phyloP scores from a whole-genome alignment of 139 green algal genomes.

The Picochlorum costavermella region DNA sequence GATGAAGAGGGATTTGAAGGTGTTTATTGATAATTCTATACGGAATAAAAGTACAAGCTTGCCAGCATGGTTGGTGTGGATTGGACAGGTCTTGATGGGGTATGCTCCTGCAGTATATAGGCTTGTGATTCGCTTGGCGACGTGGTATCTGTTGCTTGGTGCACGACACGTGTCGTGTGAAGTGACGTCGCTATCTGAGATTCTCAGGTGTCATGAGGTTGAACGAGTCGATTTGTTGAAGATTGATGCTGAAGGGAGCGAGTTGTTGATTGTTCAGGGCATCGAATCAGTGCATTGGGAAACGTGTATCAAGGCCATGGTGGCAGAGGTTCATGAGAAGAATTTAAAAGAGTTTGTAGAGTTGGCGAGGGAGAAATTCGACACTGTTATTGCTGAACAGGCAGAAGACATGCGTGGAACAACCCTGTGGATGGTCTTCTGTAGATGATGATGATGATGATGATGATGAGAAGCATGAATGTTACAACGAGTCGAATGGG shows the following conservation, averaged over 20 bases:
- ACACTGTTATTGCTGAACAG: constrained; percentile 9
- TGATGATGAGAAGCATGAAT: not conserved
- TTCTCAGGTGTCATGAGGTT: constrained; percentile 15
- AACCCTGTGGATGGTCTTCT: constrained; percentile 16
- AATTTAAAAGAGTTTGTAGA: constrained; percentile 8
- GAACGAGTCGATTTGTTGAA: constrained; percentile 39
- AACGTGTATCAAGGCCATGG: constrained; percentile 30
- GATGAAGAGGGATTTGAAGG: constrained; percentile 27
- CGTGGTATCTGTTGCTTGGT: not conserved
- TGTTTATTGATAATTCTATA: constrained; percentile 33
- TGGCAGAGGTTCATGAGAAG: constrained; percentile 27
- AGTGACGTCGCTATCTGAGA: constrained; percentile 24
- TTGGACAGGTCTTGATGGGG: not conserved
- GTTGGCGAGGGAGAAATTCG: constrained; percentile 17
- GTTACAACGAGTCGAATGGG: not conserved
- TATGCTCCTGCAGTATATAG: not conserved
- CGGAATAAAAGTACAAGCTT: constrained; percentile 4
- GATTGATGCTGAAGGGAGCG: constrained; percentile 47
- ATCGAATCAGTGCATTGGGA: constrained; percentile 29
- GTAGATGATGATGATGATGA: not conserved
- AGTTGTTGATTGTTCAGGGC: constrained; percentile 40
- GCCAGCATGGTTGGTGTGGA: not conserved
- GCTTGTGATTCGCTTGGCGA: too few relatives aligned
- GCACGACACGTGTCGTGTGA: not conserved
- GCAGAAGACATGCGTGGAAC: constrained; percentile 9